These are phyloP conservation scores for Pezicula radicicola DNA, from an alignment of 2,329 filamentous ascomycete genomes.

Conservation along the genomic window DNA sequence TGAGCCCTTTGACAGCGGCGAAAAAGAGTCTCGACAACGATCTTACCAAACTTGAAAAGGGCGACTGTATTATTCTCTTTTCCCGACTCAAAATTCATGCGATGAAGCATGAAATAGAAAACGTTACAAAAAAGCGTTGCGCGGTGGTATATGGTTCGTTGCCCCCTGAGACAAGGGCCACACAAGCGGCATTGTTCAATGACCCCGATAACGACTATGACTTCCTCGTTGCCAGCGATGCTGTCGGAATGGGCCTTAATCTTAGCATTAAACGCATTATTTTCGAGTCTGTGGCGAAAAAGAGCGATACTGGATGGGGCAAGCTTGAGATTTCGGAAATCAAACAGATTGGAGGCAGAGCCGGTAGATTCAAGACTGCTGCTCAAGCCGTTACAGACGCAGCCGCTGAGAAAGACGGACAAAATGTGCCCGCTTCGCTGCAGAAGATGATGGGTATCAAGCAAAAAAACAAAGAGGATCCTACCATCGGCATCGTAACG, in stretches of 20 bases:
- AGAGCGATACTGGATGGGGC: conserved; percentile 55
- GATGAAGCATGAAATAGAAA: conserved; percentile 76
- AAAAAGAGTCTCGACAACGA: conserved; percentile 58
- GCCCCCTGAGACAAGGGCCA: conserved; percentile 87
- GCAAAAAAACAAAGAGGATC: conserved; percentile 4
- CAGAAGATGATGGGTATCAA: neutral
- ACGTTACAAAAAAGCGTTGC: conserved; percentile 71
- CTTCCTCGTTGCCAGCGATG: conserved; percentile 88
- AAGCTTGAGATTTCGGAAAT: conserved; percentile 71
- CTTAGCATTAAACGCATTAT: conserved; percentile 87
- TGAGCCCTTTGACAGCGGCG: conserved; percentile 74
- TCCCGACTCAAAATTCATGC: conserved; percentile 78
- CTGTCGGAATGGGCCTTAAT: conserved; percentile 96
- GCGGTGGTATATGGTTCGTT: conserved; percentile 91
- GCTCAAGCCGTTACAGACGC: conserved; percentile 43
- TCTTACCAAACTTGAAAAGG: conserved; percentile 71
- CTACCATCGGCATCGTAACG: conserved; percentile 68
- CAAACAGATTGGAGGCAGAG: conserved; percentile 93
- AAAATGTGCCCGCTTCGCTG: neutral
- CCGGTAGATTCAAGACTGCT: conserved; percentile 80
- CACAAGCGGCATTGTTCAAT: conserved; percentile 92
- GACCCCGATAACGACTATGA: conserved; percentile 95
- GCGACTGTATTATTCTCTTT: conserved; percentile 88
- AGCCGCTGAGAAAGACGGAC: neutral
- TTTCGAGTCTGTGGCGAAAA: conserved; percentile 77